phyloP scores from a whole-genome alignment of 2,329 filamentous ascomycete species.

The Neophaeococcomyces mojaviensis region DNA sequence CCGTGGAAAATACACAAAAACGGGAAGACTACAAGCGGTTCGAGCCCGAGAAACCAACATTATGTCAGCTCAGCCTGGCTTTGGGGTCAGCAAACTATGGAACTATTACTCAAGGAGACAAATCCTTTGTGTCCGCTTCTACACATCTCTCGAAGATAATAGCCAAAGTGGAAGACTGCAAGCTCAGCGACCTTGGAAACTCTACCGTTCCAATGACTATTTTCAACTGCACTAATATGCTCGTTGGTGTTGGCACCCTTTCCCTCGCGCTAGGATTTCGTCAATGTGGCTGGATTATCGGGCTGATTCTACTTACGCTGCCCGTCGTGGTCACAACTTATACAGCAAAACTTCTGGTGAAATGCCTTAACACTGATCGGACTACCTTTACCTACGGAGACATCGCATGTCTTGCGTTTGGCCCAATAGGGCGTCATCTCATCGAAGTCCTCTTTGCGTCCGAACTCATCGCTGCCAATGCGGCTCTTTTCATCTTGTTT shows the following conservation, averaged over 20 bases:
- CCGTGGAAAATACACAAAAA: no score
- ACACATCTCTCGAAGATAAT: no score
- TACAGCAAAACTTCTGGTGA: conserved; percentile 74
- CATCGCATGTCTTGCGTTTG: conserved; percentile 82
- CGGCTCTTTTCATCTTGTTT: conserved; percentile 85
- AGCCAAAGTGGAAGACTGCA: no score
- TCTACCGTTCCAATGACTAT: conserved; percentile 88
- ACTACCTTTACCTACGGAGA: conserved; percentile 89
- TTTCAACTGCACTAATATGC: conserved; percentile 88
- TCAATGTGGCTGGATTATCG: conserved; percentile 80
- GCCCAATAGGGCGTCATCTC: conserved; percentile 66
- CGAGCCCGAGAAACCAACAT: no score
- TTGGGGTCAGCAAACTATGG: no score
- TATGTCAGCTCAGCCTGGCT: no score
- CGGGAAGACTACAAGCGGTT: no score
- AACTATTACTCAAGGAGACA: no score
- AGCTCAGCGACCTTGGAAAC: conserved; percentile 57
- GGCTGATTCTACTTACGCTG: conserved; percentile 63
- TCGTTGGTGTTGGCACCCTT: conserved; percentile 81
- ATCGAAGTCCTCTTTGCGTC: conserved; percentile 80
- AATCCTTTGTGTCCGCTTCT: no score
- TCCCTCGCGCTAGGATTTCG: conserved; percentile 80
- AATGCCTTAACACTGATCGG: conserved; percentile 76
- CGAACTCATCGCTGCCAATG: conserved; percentile 77
- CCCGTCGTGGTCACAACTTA: conserved; percentile 71